A percentile compares a stretch with the other conserved stretches of the same genome.
Conservation (phyloP, 306 rosid species). For the Quercus mongolica region DNA sequence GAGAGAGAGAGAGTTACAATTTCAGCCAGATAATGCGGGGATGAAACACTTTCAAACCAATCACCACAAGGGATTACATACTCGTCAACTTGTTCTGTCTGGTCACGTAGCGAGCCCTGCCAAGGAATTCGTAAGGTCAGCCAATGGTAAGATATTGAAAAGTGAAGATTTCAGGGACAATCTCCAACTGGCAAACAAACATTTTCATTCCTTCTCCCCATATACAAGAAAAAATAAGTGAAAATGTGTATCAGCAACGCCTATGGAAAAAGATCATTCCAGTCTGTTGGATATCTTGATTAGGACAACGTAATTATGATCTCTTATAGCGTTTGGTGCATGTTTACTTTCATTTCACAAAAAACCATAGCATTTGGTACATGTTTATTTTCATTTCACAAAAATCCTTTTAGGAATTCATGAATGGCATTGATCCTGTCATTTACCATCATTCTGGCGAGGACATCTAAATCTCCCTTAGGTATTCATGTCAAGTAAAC, state of each 20-base stretch:
- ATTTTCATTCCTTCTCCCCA: neutral
- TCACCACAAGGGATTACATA: conserved; percentile 80
- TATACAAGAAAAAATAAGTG: neutral
- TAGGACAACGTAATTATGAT: neutral
- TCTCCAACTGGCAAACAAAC: neutral
- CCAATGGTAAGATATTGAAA: neutral
- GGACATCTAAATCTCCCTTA: neutral
- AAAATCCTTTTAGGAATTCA: neutral
- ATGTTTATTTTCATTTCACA: too few relatives aligned
- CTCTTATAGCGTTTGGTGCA: neutral
- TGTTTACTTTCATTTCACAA: too few relatives aligned
- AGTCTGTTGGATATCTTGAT: neutral
- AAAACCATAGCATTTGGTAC: too few relatives aligned
- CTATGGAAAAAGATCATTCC: neutral
- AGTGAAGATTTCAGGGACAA: neutral
- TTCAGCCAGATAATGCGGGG: conserved; percentile 90
- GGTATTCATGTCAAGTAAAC: neutral
- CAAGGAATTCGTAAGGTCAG: conserved; percentile 26
- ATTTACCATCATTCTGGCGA: neutral
- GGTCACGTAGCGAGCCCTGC: conserved; percentile 76
- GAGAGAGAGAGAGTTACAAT: conserved; percentile 48
- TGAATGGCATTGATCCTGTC: neutral
- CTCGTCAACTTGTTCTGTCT: conserved; percentile 42
- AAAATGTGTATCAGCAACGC: neutral
- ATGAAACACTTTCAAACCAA: conserved; percentile 83